Base-by-base conservation (phyloP, 768 basidiomycete species). In the Agrocybe pediades region DNA sequence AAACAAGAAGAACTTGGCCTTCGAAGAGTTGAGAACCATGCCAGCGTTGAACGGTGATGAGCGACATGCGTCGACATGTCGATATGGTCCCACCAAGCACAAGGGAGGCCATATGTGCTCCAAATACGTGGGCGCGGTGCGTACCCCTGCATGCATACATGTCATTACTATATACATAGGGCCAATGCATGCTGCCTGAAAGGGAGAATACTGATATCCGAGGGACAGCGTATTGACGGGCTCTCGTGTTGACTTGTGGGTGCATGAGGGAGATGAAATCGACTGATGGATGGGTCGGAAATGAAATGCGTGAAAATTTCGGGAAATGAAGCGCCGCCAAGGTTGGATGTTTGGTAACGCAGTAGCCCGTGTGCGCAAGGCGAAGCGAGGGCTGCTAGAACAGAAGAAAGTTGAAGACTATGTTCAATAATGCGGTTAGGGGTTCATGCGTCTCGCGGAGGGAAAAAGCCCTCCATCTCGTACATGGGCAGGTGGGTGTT, bases 401-500 rank as follows among this genome's bases (percentile, higher is more conserved):
- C 25, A 49, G 26, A 25, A 39, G 19, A 49, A 46, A 44, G 21
- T 13, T 27, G 29, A 41, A 20, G 36, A 19, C 29, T 30, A n/a
- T n/a, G n/a, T n/a, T n/a, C n/a, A n/a, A n/a, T n/a, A n/a, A n/a
- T n/a, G n/a, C n/a, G 29, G 29, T 30, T 36, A 5, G n/a, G 3
- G 13, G 21, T 27, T 51, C 48, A 51, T 24, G 39, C 42, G 15
- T 41, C 19, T 36, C 47, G 26, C 44, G 49, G 24, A 39, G 54
- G 51, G 44, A 65, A 69, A 65, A 86, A 85, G 39, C 79, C 82
- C 56, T 84, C 79, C 61, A 81, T 80, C 68, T 89, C 85, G 71
- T 94, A 94, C 51, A 92, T 67, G n/a, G 82, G 81, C 30, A 88
- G 74, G 68, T 90, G 92, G 47, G 89, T 85, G 57, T 84, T 81